Percentiles rank a stretch among this genome's conserved stretches.
Conservation (phyloP, 352 stramenopile genomes). For the Plasmopara halstedii region DNA sequence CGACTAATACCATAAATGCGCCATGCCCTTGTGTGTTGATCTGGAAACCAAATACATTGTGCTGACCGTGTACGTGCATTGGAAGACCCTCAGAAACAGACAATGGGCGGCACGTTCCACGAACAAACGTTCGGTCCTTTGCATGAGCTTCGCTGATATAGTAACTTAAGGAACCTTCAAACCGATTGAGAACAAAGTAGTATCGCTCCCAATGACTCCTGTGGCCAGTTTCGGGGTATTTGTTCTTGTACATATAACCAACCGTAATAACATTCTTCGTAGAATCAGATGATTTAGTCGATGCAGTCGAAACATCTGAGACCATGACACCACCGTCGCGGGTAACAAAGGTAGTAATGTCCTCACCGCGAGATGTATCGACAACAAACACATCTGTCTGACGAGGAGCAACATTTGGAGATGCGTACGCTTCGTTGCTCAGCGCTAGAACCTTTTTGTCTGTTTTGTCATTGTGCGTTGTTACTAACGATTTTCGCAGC, state of each 20-base stretch:
- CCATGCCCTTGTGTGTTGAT: conserved; percentile 84
- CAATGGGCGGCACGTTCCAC: conserved; percentile 62
- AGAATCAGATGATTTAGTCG: conserved; percentile 22
- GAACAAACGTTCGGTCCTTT: conserved; percentile 78
- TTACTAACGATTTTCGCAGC: conserved; percentile 72
- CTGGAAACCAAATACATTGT: conserved; percentile 76
- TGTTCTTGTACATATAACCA: conserved; percentile 88
- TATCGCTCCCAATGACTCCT: conserved; percentile 78
- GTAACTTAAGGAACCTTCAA: conserved; percentile 68
- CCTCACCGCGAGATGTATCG: conserved; percentile 75
- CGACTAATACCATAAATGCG: conserved; percentile 76
- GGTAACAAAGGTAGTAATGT: conserved; percentile 73
- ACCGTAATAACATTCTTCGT: conserved; percentile 59
- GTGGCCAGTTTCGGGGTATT: conserved; percentile 74
- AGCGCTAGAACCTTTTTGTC: conserved; percentile 71
- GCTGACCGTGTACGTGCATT: conserved; percentile 55
- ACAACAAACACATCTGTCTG: conserved; percentile 70
- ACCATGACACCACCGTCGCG: conserved; percentile 67
- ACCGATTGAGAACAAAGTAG: conserved; percentile 78
- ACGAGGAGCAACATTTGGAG: conserved; percentile 29
- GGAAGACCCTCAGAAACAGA: conserved; percentile 80
- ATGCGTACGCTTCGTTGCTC: conserved; percentile 62
- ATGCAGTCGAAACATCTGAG: conserved; percentile 36
- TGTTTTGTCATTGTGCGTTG: conserved; percentile 40
- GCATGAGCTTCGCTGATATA: conserved; percentile 83